A percentile compares a stretch with the other conserved stretches of the same genome.
These are phyloP conservation scores for Calcarisporium arbuscula DNA, from an alignment of 2,329 filamentous ascomycete species.

Conservation along the genomic window DNA sequence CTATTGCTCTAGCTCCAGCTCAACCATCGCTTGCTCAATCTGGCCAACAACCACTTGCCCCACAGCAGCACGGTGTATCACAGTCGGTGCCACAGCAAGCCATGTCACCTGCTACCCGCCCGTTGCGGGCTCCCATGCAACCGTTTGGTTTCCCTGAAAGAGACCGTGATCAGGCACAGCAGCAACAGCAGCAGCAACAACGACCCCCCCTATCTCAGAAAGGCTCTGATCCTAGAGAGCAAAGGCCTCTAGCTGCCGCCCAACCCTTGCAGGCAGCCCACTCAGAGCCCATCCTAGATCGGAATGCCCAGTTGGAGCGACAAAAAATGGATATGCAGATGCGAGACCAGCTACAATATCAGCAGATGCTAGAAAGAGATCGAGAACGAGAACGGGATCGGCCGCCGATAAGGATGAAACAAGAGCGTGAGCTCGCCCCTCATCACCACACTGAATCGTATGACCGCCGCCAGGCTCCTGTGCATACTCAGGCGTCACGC, in stretches of 20 bases:
- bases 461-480: conserved; percentile 31
- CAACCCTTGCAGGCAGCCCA: conserved; percentile 27
- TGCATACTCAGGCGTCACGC: conserved; percentile 29
- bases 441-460: conserved; percentile 40
- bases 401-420: conserved; percentile 35
- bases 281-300: conserved; percentile 24
- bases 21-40: conserved; percentile 21
- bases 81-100: conserved; percentile 34
- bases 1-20: conserved; percentile 38
- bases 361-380: conserved; percentile 11
- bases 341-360: conserved; percentile 15
- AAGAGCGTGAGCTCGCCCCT: conserved; percentile 39
- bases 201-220: conserved; percentile 36
- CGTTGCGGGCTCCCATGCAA: conserved; percentile 35
- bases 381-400: conserved; percentile 15
- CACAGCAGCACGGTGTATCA: conserved; percentile 28
- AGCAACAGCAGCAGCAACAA: conserved; percentile 25
- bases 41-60: conserved; percentile 20
- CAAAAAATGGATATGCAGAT: conserved; percentile 24
- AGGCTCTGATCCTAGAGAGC: conserved; percentile 27
- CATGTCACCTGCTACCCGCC: conserved; percentile 40
- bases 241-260: conserved; percentile 25
- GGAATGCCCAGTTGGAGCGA: conserved; percentile 22
- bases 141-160: conserved; percentile 40
- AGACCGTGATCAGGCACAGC: conserved; percentile 28